Conservation (phyloP, 495 filamentous ascomycete species). For the Daldinia concentrica region DNA sequence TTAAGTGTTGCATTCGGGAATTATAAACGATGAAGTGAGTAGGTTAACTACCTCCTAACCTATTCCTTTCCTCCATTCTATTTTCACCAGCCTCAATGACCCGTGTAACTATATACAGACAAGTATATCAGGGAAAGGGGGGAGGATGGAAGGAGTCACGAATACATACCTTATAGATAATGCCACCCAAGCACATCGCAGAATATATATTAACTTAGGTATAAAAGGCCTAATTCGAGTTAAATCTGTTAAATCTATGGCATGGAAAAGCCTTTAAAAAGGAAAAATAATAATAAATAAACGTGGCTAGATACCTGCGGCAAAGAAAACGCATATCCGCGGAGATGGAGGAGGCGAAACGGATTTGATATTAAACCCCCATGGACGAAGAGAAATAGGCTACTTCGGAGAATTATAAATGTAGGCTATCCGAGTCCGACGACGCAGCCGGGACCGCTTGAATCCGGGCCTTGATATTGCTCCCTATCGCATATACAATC, state of each 20-base stretch:
- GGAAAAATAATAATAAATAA: not conserved
- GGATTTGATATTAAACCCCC: not conserved
- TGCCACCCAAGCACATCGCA: not conserved
- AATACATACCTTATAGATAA: not conserved
- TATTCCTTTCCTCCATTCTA: not conserved
- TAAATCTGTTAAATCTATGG: not conserved
- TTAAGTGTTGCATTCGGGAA: not conserved
- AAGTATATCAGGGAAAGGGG: not conserved
- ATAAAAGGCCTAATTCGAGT: not conserved
- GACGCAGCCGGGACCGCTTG: too few relatives aligned
- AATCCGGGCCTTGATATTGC: too few relatives aligned
- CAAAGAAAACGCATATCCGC: not conserved
- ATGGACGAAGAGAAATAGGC: not conserved
- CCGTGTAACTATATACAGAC: not conserved
- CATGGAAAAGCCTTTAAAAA: too few relatives aligned
- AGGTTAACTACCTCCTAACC: not conserved
- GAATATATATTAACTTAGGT: not conserved
- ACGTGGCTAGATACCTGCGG: not conserved
- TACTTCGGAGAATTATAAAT: not conserved
- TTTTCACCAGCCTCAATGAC: not conserved
- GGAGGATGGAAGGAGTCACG: not conserved
- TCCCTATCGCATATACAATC: too few relatives aligned
- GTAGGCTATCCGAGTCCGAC: not conserved
- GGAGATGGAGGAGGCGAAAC: not conserved
- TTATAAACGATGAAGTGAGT: not conserved